Evolutionary conservation across 2,329 filamentous ascomycete genomes (phyloP).

Genomic region (Coniochaeta ligniaria): DNA sequence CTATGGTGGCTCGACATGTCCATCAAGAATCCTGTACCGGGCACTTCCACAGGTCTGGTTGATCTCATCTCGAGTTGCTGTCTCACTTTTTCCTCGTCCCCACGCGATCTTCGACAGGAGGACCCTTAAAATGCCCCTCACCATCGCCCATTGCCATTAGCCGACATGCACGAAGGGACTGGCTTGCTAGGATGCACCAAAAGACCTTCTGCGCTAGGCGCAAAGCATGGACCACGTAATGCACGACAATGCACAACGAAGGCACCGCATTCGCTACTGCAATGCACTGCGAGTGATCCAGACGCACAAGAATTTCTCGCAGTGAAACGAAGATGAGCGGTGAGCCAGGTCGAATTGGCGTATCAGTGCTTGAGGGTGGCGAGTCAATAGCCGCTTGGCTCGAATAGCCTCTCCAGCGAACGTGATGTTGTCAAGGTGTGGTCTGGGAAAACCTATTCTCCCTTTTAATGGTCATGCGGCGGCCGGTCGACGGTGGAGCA

Average conservation of each 20-base stretch:
- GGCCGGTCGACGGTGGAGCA: background rate
- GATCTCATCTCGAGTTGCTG: background rate
- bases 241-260: background rate
- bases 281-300: background rate
- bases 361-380: background rate
- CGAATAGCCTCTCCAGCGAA: background rate
- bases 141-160: slow-evolving; percentile 9
- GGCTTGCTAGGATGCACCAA: slow-evolving; percentile 2
- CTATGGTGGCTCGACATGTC: background rate
- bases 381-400: background rate
- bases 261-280: background rate
- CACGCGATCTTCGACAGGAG: background rate
- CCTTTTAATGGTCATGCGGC: too few species aligned
- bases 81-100: background rate
- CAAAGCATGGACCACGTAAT: slow-evolving; percentile 8
- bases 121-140: background rate
- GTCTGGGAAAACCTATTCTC: background rate
- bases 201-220: background rate
- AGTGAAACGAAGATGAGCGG: background rate
- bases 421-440: background rate
- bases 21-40: background rate
- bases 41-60: background rate
- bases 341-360: background rate
- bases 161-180: slow-evolving; percentile 16
- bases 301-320: background rate